A percentile compares a stretch with the other conserved stretches of the same genome.
phyloP scores from a whole-genome alignment of 2,329 filamentous ascomycete genomes.

The Aspergillus fumigatiaffinis region DNA sequence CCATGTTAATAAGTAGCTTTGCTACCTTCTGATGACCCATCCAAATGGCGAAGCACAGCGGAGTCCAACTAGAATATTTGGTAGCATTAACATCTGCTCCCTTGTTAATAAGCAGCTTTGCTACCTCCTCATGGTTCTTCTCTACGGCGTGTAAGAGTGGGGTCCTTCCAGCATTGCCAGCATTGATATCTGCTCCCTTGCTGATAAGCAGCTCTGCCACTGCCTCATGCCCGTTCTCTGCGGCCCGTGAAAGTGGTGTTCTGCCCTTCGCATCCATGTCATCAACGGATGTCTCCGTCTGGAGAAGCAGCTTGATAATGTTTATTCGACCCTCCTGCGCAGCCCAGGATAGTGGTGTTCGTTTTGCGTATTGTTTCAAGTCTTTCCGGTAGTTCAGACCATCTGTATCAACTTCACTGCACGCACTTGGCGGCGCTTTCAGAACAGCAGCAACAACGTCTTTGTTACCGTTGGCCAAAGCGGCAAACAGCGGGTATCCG shows the following conservation, averaged over 20 bases:
- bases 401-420: conserved; percentile 7
- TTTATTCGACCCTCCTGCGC: not conserved
- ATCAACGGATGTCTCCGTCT: not conserved
- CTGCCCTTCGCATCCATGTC: too few species aligned
- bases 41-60: conserved; percentile 2
- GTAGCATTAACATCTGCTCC: not conserved
- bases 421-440: not conserved
- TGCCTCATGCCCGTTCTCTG: too few species aligned
- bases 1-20: conserved; percentile 8
- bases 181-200: too few species aligned
- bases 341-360: conserved; percentile 14
- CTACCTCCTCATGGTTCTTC: too few species aligned
- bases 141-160: too few species aligned
- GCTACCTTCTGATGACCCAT: conserved; percentile 4
- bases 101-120: too few species aligned
- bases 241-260: too few species aligned
- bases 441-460: conserved; percentile 8
- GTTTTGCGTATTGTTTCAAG: conserved; percentile 1
- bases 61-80: not conserved
- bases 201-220: too few species aligned
- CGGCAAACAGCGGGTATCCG: conserved; percentile 15
- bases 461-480: conserved; percentile 10
- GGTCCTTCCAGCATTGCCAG: too few species aligned
- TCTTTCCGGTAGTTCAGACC: conserved; percentile 7
- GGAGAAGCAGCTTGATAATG: conserved; percentile 7